Evolutionary conservation across 352 stramenopile genomes (phyloP).

Genomic region (Pythium rishiriense): DNA sequence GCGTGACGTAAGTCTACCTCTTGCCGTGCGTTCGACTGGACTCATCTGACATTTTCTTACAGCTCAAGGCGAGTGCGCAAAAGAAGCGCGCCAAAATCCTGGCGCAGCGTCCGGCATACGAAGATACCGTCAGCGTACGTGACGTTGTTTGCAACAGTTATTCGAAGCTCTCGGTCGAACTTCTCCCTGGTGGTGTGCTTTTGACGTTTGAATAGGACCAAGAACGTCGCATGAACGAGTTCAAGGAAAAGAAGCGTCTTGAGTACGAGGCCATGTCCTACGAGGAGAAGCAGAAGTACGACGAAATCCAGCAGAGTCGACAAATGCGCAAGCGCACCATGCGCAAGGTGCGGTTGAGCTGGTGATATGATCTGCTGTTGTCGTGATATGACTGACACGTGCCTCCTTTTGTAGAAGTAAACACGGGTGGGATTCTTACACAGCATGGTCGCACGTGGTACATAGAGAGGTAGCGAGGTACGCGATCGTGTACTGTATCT

Average conservation of each 20-base stretch:
- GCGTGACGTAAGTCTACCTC: slow-evolving; percentile 45
- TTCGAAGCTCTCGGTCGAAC: background rate
- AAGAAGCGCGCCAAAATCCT: slow-evolving; percentile 77
- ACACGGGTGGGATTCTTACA: background rate
- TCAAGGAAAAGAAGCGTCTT: slow-evolving; percentile 79
- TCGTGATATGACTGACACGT: background rate
- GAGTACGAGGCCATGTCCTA: slow-evolving; percentile 80
- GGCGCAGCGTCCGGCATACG: slow-evolving; percentile 34
- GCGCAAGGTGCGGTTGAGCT: slow-evolving; percentile 46
- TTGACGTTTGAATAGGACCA: slow-evolving; percentile 33
- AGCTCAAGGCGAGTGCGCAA: slow-evolving; percentile 73
- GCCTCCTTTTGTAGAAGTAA: background rate
- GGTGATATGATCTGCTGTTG: no score
- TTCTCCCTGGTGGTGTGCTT: background rate
- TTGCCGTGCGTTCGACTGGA: background rate
- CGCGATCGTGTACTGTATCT: background rate
- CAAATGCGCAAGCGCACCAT: slow-evolving; percentile 64
- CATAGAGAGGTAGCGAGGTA: background rate
- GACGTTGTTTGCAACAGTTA: background rate
- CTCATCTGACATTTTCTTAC: background rate
- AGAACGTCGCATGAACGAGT: slow-evolving; percentile 44
- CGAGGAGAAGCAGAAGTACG: slow-evolving; percentile 78
- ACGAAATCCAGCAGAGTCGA: slow-evolving; percentile 72
- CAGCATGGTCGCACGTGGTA: background rate
- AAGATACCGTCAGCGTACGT: slow-evolving; percentile 4